A percentile compares a stretch with the other conserved stretches of the same genome.
phyloP scores from a whole-genome alignment of 163 green algal genomes.

The Prototheca cutis region DNA sequence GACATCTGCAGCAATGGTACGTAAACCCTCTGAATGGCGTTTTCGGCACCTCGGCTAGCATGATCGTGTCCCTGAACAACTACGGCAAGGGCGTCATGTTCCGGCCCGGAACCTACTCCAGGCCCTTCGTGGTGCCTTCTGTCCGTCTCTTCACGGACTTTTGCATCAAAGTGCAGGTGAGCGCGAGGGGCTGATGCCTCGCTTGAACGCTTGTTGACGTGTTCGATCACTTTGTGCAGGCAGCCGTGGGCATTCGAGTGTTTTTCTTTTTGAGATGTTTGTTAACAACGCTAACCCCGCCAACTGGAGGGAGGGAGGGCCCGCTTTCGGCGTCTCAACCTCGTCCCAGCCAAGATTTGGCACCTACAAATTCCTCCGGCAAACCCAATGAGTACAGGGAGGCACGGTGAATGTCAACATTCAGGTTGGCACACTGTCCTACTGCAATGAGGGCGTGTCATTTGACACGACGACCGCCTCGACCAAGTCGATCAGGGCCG shows the following conservation, averaged over 20 bases:
- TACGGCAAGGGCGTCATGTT: slow-evolving; percentile 12
- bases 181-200: too few species aligned
- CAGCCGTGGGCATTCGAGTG: too few species aligned
- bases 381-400: too few species aligned
- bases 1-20: slow-evolving; percentile 1
- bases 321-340: too few species aligned
- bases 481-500: not conserved
- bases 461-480: slow-evolving; percentile 1
- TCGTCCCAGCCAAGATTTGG: too few species aligned
- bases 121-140: slow-evolving; percentile 4
- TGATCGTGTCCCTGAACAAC: slow-evolving; percentile 1
- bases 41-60: not conserved
- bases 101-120: slow-evolving; percentile 4
- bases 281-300: too few species aligned
- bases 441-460: slow-evolving; percentile 6
- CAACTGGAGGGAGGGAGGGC: too few species aligned
- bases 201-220: too few species aligned
- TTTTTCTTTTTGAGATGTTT: too few species aligned
- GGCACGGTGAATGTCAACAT: slow-evolving; percentile 5
- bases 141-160: slow-evolving; percentile 7
- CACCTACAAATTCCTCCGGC: too few species aligned
- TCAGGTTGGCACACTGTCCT: slow-evolving; percentile 5
- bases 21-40: slow-evolving; percentile 1
- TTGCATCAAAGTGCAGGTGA: slow-evolving; percentile 10
- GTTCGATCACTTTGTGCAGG: too few species aligned